A percentile compares a stretch with the other conserved stretches of the same genome.
These are phyloP conservation scores for Dryas octopetala DNA, from an alignment of 306 rosid genomes.

Conservation along the genomic window DNA sequence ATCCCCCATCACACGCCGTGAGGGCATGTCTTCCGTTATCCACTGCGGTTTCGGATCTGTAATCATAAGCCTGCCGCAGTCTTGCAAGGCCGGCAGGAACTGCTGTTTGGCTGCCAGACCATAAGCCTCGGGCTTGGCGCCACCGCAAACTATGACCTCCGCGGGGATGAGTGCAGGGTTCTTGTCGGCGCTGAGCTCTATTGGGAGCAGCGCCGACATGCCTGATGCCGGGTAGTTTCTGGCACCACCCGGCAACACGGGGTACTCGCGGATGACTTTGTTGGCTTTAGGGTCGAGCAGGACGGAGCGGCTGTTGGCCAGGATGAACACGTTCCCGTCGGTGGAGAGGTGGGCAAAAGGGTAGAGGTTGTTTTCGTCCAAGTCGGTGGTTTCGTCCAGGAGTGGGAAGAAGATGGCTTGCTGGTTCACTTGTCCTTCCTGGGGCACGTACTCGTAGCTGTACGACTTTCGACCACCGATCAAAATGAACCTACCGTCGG, in stretches of 20 bases:
- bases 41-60: constrained; percentile 49
- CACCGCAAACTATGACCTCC: constrained; percentile 81
- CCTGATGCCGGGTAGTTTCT: constrained; percentile 90
- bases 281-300: constrained; percentile 48
- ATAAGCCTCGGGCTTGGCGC: constrained; percentile 53
- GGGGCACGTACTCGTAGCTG: constrained; percentile 64
- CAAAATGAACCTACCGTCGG: constrained; percentile 51
- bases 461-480: constrained; percentile 73
- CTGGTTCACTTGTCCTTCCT: constrained; percentile 23
- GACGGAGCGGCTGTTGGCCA: constrained; percentile 77
- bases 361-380: constrained; percentile 89
- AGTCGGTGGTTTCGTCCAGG: constrained; percentile 67
- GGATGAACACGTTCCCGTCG: constrained; percentile 74
- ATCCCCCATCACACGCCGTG: constrained; percentile 76
- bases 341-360: constrained; percentile 64
- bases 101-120: constrained; percentile 21
- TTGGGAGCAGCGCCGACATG: constrained; percentile 72
- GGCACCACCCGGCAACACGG: constrained; percentile 55
- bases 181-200: constrained; percentile 31
- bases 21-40: constrained; percentile 68
- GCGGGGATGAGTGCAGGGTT: constrained; percentile 10
- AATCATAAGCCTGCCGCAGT: constrained; percentile 54
- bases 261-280: constrained; percentile 48
- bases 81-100: constrained; percentile 49
- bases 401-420: constrained; percentile 39